Conservation (phyloP, 148 eudicot species). For the Heliamphora exappendiculata region DNA sequence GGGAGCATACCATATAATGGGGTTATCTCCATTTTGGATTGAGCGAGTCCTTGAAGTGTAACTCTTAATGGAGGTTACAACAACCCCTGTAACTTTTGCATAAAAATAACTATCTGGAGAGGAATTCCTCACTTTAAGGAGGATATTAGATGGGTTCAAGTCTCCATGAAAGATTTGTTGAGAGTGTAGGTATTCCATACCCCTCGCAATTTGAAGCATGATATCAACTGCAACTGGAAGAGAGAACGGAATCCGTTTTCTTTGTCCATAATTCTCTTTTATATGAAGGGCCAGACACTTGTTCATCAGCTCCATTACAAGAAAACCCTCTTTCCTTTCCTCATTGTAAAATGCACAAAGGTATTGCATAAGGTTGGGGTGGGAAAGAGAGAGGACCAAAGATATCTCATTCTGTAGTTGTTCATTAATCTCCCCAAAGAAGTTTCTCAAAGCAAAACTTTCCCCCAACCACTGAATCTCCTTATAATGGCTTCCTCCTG, state of each 20-base stretch:
- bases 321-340: conserved; percentile 45
- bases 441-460: conserved; percentile 38
- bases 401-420: conserved; percentile 28
- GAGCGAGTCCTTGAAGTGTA: conserved; percentile 17
- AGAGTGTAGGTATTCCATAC: conserved; percentile 62
- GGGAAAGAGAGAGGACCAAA: conserved; percentile 42
- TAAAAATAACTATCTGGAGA: conserved; percentile 34
- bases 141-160: conserved; percentile 49
- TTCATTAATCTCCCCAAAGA: conserved; percentile 36
- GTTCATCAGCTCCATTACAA: conserved; percentile 54
- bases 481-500: conserved; percentile 39
- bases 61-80: conserved; percentile 32
- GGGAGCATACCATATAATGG: conserved; percentile 58
- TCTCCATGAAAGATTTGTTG: conserved; percentile 52
- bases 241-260: conserved; percentile 44
- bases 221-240: conserved; percentile 54
- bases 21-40: conserved; percentile 18
- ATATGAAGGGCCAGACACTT: conserved; percentile 39
- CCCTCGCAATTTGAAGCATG: conserved; percentile 70
- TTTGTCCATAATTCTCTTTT: conserved; percentile 43
- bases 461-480: conserved; percentile 77
- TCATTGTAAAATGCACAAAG: conserved; percentile 55
- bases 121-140: conserved; percentile 41
- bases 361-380: conserved; percentile 45
- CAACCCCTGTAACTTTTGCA: conserved; percentile 50